Percentiles rank a stretch among this genome's conserved stretches.
These are phyloP conservation scores for Thecaphora frezii DNA, from an alignment of 1,284 basidiomycete species.

Conservation along the genomic window DNA sequence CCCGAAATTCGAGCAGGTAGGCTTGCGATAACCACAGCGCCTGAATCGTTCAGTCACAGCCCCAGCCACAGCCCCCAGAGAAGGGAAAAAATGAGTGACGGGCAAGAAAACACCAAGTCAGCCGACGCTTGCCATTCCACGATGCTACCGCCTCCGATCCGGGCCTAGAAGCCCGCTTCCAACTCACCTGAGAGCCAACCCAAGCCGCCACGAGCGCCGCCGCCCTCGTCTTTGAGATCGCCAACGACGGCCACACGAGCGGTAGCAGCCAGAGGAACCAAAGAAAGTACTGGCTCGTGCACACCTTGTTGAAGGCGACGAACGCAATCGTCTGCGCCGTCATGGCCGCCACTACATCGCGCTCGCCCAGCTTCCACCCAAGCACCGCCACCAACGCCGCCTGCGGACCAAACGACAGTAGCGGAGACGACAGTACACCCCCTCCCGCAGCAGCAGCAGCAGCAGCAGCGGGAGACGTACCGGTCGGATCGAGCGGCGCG, in stretches of 20 bases:
- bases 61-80: not conserved
- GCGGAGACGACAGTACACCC: conserved; percentile 22
- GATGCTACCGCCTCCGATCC: no score
- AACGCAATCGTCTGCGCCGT: conserved; percentile 88
- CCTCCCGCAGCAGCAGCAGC: no score
- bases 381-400: conserved; percentile 69
- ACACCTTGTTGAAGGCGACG: conserved; percentile 96
- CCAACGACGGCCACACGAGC: conserved; percentile 71
- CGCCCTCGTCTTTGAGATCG: conserved; percentile 57
- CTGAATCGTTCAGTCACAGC: no score
- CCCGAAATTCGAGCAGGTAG: conserved; percentile 53
- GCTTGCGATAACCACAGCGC: conserved; percentile 53
- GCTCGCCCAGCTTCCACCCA: conserved; percentile 68
- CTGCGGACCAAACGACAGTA: conserved; percentile 66
- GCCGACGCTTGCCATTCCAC: no score
- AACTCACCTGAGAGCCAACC: conserved; percentile 64
- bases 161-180: conserved; percentile 65
- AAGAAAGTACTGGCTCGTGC: conserved; percentile 96
- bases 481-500: conserved; percentile 2
- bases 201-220: conserved; percentile 65
- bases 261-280: conserved; percentile 95
- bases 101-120: no score
- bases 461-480: not conserved
- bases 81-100: no score
- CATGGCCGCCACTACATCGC: conserved; percentile 76